These are phyloP conservation scores for Quercus wislizeni DNA, from an alignment of 306 rosid genomes.

Conservation along the genomic window DNA sequence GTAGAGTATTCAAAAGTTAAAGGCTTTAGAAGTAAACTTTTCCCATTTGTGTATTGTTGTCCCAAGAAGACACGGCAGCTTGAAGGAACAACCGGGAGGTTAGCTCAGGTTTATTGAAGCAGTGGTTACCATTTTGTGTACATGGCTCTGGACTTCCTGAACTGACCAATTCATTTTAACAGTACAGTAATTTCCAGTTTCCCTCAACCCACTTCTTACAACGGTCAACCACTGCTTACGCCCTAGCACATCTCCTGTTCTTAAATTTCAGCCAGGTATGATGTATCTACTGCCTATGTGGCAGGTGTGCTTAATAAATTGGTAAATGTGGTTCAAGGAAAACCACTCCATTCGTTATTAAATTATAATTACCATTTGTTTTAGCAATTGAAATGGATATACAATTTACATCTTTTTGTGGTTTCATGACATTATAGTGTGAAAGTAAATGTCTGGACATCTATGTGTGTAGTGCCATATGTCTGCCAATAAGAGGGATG, in stretches of 20 bases:
- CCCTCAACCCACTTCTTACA: slow-evolving; percentile 14
- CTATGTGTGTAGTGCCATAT: not conserved
- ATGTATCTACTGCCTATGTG: not conserved
- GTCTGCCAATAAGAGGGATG: not conserved
- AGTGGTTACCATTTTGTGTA: slow-evolving; percentile 18
- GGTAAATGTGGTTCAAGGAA: slow-evolving; percentile 29
- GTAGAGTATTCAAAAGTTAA: slow-evolving; percentile 51
- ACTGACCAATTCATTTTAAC: slow-evolving; percentile 37
- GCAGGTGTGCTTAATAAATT: slow-evolving; percentile 6
- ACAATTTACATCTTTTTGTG: not conserved
- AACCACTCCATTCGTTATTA: slow-evolving; percentile 15
- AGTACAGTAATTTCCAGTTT: slow-evolving; percentile 23
- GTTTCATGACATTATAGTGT: not conserved
- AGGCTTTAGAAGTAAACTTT: slow-evolving; percentile 19
- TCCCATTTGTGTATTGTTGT: not conserved
- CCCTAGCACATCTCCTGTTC: not conserved
- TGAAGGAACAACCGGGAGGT: not conserved
- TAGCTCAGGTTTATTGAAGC: slow-evolving; percentile 12
- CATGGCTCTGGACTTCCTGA: slow-evolving; percentile 31
- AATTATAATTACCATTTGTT: slow-evolving; percentile 3
- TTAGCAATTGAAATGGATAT: slow-evolving; percentile 18
- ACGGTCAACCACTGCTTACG: slow-evolving; percentile 8
- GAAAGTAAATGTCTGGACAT: not conserved
- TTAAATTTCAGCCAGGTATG: slow-evolving; percentile 14
- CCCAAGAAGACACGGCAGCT: not conserved